A percentile compares a stretch with the other conserved stretches of the same genome.
Evolutionary conservation across 2,329 filamentous ascomycete genomes (phyloP).

Genomic region (Dendryphion nanum): DNA sequence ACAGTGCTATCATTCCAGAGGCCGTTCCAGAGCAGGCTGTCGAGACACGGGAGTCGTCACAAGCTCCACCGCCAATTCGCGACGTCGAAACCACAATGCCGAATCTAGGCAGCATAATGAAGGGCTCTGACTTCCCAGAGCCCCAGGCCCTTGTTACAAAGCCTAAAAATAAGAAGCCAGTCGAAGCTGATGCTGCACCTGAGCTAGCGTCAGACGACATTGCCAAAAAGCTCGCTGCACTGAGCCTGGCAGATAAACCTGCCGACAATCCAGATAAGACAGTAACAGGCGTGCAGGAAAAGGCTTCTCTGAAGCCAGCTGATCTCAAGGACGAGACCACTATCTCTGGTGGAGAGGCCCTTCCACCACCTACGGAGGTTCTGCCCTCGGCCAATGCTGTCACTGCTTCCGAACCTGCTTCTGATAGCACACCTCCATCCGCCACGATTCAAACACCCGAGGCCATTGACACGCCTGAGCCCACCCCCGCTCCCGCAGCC

Average conservation of each 20-base stretch:
- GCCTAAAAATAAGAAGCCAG: slow-evolving; percentile 9
- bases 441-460: not conserved
- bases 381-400: slow-evolving; percentile 8
- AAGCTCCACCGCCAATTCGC: slow-evolving; percentile 31
- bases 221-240: slow-evolving; percentile 8
- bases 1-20: slow-evolving; percentile 36
- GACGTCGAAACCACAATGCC: slow-evolving; percentile 24
- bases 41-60: slow-evolving; percentile 38
- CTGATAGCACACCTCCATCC: slow-evolving; percentile 1
- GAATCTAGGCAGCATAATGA: slow-evolving; percentile 35
- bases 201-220: not conserved
- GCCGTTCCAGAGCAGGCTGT: slow-evolving; percentile 45
- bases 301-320: slow-evolving; percentile 40
- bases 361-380: slow-evolving; percentile 31
- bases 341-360: slow-evolving; percentile 39
- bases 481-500: slow-evolving; percentile 12
- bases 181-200: slow-evolving; percentile 5
- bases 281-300: slow-evolving; percentile 43
- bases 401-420: not conserved
- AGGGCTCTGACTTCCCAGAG: slow-evolving; percentile 36
- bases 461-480: slow-evolving; percentile 1
- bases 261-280: slow-evolving; percentile 47
- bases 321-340: slow-evolving; percentile 39
- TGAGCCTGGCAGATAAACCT: slow-evolving; percentile 17
- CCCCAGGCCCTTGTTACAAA: slow-evolving; percentile 3